These are phyloP conservation scores for Exophiala viscosa DNA, from an alignment of 2,329 filamentous ascomycete genomes.

Conservation along the genomic window DNA sequence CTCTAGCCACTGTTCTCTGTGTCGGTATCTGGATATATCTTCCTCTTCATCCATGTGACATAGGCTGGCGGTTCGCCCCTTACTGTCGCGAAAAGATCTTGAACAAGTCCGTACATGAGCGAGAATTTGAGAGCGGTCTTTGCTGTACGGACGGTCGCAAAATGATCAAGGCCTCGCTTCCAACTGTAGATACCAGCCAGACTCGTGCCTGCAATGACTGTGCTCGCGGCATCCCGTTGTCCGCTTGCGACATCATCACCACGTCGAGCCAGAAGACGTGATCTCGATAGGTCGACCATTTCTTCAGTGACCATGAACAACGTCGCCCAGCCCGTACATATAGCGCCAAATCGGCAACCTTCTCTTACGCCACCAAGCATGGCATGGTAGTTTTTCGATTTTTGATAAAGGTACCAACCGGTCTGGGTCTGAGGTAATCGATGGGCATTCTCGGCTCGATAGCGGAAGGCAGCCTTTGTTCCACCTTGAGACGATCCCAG, in stretches of 20 bases:
- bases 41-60: constrained; percentile 57
- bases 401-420: constrained; percentile 98
- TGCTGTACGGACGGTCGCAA: constrained; percentile 72
- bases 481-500: constrained; percentile 71
- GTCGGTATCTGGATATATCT: not conserved
- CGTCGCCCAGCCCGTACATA: constrained; percentile 67
- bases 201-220: constrained; percentile 74
- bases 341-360: constrained; percentile 69
- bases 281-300: constrained; percentile 70
- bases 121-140: constrained; percentile 76
- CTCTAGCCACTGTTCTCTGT: not conserved
- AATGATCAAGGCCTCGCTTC: constrained; percentile 75
- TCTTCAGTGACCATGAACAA: constrained; percentile 81
- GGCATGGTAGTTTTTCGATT: constrained; percentile 90
- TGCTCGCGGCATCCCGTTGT: constrained; percentile 72
- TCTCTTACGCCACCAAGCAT: constrained; percentile 74
- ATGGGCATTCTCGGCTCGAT: constrained; percentile 94
- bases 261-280: constrained; percentile 66
- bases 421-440: constrained; percentile 76
- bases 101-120: constrained; percentile 71
- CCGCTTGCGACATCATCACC: constrained; percentile 70
- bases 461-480: constrained; percentile 71
- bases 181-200: constrained; percentile 84
- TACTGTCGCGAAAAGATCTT: constrained; percentile 68
- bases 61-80: constrained; percentile 66